Evolutionary conservation across 1,284 basidiomycete species (phyloP), one percentile per base, ranked within the genome.

Genomic region (Cystobasidium pallidum): DNA sequence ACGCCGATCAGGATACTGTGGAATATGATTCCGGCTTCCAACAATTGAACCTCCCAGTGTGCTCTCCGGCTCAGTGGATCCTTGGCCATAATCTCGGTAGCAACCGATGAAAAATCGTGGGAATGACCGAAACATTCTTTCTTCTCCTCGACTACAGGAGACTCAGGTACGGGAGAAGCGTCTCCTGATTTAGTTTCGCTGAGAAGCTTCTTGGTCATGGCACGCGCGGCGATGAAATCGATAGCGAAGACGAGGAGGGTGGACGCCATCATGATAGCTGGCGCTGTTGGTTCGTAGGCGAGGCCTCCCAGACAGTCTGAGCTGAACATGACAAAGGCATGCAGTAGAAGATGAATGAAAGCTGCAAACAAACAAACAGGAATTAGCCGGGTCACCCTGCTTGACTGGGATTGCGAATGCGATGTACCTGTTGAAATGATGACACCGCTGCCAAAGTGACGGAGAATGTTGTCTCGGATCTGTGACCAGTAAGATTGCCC

Each of bases 1-100:
- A 82, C 80, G 15, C 81, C 81, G 13, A 79, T 79, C 77, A 79
- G 77, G 70, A 78, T 77, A 2, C 76, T 78, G 67, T 80, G 83
- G 77, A 84, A 83, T 73, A 83, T 79, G 75, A 84, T 83, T 39
- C 83, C 83, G 0, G 79, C 80, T 66, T 84, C 82, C 34, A 83
- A 78, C 24, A 82, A 76, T 32, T 78, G 13, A 2, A 83, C 81
- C 59, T 81, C 79, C 74, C 78, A 79, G 62, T 79, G 72, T 74
- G 79, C 70, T 76, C 77, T 54, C 45, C 74, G 15, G 54, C 75
- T 70, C 19, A 39, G 55, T 43, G 76, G 41, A 21, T 55, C 66
- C 28, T 75, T 73, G 11, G 75, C 76, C 51, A 76, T 66, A 34
- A 76, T 75, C 58, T 75, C 58, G 8, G 71, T 63, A 28, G 76